Percentiles rank a stretch among this genome's conserved stretches.
phyloP scores from a whole-genome alignment of 257 asterid species.

The Solanum gandarillasii region DNA sequence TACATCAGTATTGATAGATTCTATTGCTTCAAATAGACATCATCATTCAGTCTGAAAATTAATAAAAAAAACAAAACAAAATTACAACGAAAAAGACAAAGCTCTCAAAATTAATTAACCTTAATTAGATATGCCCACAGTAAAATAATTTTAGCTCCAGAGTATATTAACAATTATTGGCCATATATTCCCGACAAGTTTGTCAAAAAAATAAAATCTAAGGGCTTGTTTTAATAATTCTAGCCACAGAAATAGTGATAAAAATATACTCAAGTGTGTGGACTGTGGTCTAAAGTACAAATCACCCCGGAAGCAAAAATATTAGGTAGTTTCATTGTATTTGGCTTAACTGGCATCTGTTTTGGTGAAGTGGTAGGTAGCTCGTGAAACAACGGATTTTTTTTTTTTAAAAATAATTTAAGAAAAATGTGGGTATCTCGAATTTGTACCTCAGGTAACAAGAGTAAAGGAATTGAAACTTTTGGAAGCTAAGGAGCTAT shows the following conservation, averaged over 20 bases:
- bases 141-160: not conserved
- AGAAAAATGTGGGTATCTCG: not conserved
- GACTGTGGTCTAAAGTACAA: not conserved
- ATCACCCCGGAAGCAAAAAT: not conserved
- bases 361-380: not conserved
- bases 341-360: not conserved
- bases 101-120: not conserved
- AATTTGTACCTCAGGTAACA: not conserved
- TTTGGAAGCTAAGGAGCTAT: not conserved
- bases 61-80: not conserved
- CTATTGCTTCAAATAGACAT: not conserved
- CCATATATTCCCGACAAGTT: not conserved
- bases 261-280: not conserved
- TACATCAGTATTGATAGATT: not conserved
- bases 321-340: not conserved
- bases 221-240: not conserved
- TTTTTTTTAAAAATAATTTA: no score
- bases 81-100: not conserved
- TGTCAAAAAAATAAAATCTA: not conserved
- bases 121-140: not conserved
- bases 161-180: not conserved
- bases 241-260: not conserved
- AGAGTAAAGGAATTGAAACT: not conserved
- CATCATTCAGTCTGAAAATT: not conserved
- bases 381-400: not conserved